Conservation (phyloP, 2,329 filamentous ascomycete species). For the Xylaria sp. region DNA sequence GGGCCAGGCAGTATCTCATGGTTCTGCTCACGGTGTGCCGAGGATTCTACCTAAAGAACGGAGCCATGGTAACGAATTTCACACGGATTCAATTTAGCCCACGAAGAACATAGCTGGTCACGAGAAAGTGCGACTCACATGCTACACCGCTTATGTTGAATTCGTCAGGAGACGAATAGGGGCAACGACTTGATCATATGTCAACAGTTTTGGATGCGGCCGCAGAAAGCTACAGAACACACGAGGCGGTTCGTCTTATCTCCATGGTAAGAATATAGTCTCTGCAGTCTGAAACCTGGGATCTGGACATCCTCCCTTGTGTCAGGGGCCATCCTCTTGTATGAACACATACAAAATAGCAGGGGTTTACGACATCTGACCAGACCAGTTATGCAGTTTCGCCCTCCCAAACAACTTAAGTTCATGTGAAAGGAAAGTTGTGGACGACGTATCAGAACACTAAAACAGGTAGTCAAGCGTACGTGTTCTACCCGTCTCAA, state of each 20-base stretch:
- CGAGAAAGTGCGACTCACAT: neutral
- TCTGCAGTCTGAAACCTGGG: neutral
- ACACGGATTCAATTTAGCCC: slow-evolving; percentile 1
- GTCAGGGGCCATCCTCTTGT: neutral
- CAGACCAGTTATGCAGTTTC: neutral
- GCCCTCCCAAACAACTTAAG: slow-evolving; percentile 5
- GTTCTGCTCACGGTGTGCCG: neutral
- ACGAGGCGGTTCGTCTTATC: neutral
- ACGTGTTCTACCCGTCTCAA: slow-evolving; percentile 5
- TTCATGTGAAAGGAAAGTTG: neutral
- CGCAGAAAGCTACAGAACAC: neutral
- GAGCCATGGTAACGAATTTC: neutral
- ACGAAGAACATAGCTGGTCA: neutral
- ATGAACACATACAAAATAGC: neutral
- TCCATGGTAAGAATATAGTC: slow-evolving; percentile 3
- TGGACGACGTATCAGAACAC: neutral
- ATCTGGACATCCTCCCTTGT: slow-evolving; percentile 2
- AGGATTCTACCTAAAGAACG: neutral
- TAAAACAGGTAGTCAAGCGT: neutral
- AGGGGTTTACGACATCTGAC: slow-evolving; percentile 3
- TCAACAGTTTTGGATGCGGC: neutral
- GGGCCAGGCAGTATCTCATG: neutral
- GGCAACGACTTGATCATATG: neutral
- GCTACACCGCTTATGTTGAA: slow-evolving; percentile 2
- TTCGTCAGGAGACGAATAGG: neutral